phyloP scores from a whole-genome alignment of 2,329 filamentous ascomycete species.

The Xylaria sp. region DNA sequence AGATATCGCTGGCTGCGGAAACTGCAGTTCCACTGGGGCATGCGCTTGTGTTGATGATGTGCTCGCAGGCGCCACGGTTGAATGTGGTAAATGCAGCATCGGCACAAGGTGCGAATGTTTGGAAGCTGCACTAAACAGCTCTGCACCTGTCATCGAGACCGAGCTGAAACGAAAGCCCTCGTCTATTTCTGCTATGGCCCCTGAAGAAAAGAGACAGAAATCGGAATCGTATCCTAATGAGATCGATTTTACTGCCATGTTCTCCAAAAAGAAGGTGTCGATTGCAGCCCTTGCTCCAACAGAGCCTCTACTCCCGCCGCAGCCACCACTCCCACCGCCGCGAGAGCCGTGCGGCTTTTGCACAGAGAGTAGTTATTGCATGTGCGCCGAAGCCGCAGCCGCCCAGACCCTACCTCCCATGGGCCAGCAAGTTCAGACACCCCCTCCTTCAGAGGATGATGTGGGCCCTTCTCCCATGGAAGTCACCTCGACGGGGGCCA shows the following conservation, averaged over 20 bases:
- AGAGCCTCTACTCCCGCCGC: slow-evolving; percentile 47
- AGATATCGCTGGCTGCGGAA: slow-evolving; percentile 62
- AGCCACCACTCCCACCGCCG: slow-evolving; percentile 55
- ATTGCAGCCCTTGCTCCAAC: slow-evolving; percentile 44
- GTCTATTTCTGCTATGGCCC: slow-evolving; percentile 56
- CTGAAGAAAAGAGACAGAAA: slow-evolving; percentile 66
- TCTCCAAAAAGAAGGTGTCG: slow-evolving; percentile 58
- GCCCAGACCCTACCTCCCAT: slow-evolving; percentile 55
- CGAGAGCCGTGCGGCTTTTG: slow-evolving; percentile 85
- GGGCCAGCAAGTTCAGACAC: slow-evolving; percentile 64
- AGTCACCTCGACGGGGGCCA: slow-evolving; percentile 67
- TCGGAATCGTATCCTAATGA: slow-evolving; percentile 65
- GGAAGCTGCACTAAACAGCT: slow-evolving; percentile 55
- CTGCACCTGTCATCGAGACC: slow-evolving; percentile 47
- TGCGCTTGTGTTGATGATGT: slow-evolving; percentile 71
- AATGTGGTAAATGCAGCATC: slow-evolving; percentile 73
- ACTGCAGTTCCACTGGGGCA: slow-evolving; percentile 61
- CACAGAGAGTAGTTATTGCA: slow-evolving; percentile 81
- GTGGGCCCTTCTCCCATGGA: slow-evolving; percentile 66
- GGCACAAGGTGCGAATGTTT: slow-evolving; percentile 72
- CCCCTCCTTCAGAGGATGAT: slow-evolving; percentile 70
- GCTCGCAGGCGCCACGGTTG: slow-evolving; percentile 62
- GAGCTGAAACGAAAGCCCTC: slow-evolving; percentile 62
- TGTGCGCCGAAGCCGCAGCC: slow-evolving; percentile 72
- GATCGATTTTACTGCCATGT: slow-evolving; percentile 78